These are phyloP conservation scores for Lipomyces starkeyi DNA, from an alignment of 805 yeast genomes.

Conservation along the genomic window DNA sequence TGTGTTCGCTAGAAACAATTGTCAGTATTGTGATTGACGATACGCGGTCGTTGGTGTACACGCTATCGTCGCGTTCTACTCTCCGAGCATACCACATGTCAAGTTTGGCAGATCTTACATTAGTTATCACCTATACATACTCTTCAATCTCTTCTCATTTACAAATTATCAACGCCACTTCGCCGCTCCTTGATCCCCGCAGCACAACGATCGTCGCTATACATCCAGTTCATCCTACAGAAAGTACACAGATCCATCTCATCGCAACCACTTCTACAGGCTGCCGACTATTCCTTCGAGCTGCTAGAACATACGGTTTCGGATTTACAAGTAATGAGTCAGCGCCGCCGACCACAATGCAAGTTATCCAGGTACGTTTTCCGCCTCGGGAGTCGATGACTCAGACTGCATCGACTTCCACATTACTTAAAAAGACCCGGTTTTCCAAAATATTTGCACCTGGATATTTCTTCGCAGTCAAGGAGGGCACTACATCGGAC, in stretches of 20 bases:
- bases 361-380: slow-evolving; percentile 50
- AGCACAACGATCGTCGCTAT: slow-evolving; percentile 57
- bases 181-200: slow-evolving; percentile 42
- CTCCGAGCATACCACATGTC: slow-evolving; percentile 76
- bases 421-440: slow-evolving; percentile 58
- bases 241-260: slow-evolving; percentile 71
- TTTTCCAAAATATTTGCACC: slow-evolving; percentile 73
- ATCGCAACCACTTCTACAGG: slow-evolving; percentile 84
- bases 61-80: slow-evolving; percentile 81
- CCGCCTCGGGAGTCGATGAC: slow-evolving; percentile 48
- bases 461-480: slow-evolving; percentile 79
- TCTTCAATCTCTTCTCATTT: slow-evolving; percentile 42
- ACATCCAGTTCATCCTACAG: slow-evolving; percentile 63
- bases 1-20: slow-evolving; percentile 55
- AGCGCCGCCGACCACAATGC: slow-evolving; percentile 48
- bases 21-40: slow-evolving; percentile 73
- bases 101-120: slow-evolving; percentile 48
- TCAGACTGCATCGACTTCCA: slow-evolving; percentile 32
- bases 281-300: slow-evolving; percentile 75
- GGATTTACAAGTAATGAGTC: slow-evolving; percentile 23
- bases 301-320: slow-evolving; percentile 42
- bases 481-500: slow-evolving; percentile 48
- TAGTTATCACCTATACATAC: slow-evolving; percentile 43
- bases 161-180: slow-evolving; percentile 42
- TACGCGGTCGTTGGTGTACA: slow-evolving; percentile 75